Percentiles rank a stretch among this genome's conserved stretches.
phyloP scores from a whole-genome alignment of 805 yeast genomes.

The Wickerhamomyces canadensis region DNA sequence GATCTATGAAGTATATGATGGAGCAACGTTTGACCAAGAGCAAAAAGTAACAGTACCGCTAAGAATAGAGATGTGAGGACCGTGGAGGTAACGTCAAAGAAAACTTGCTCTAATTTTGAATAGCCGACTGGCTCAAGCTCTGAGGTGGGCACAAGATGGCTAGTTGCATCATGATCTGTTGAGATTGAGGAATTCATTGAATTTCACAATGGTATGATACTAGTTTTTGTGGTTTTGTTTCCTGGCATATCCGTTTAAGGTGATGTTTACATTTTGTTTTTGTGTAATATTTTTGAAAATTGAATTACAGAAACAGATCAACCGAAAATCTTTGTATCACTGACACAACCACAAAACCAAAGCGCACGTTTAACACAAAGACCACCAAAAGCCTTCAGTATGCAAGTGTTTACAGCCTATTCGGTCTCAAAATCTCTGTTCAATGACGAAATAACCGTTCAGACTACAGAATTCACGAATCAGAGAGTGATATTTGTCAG shows the following conservation, averaged over 20 bases:
- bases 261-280: too few relatives aligned
- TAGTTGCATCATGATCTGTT: slow-evolving; percentile 1
- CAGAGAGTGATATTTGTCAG: slow-evolving; percentile 34
- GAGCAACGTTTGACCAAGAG: slow-evolving; percentile 6
- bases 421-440: not conserved
- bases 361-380: not conserved
- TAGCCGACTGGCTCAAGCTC: not conserved
- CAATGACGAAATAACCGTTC: slow-evolving; percentile 3
- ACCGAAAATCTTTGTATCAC: too few relatives aligned
- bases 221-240: not conserved
- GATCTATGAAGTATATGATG: not conserved
- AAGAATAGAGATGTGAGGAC: slow-evolving; percentile 14
- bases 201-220: not conserved
- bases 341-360: not conserved
- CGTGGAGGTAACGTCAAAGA: slow-evolving; percentile 10
- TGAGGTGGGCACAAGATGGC: slow-evolving; percentile 10
- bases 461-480: slow-evolving; percentile 30
- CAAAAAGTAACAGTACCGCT: slow-evolving; percentile 9
- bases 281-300: too few relatives aligned
- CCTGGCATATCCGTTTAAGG: too few relatives aligned
- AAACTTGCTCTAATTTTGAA: not conserved
- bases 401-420: not conserved
- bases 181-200: not conserved
- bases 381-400: not conserved
- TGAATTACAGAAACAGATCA: too few relatives aligned